These are phyloP conservation scores for Skeletonema grethae DNA, from an alignment of 108 stramenopile species.

Conservation along the genomic window DNA sequence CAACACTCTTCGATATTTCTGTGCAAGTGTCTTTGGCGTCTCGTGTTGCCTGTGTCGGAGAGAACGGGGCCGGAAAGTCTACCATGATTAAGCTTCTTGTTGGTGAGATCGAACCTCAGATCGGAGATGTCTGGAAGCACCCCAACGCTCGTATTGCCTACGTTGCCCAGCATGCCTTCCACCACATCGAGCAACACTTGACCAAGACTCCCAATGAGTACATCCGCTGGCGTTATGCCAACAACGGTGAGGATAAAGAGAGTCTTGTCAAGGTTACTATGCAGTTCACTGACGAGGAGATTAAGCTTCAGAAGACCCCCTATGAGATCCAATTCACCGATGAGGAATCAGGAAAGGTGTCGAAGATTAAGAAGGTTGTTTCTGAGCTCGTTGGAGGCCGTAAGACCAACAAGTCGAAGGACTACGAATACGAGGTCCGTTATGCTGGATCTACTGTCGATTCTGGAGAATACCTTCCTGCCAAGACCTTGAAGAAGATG, in stretches of 20 bases:
- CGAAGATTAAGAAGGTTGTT: slow-evolving; percentile 97
- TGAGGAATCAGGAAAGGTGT: slow-evolving; percentile 93
- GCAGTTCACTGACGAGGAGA: slow-evolving; percentile 95
- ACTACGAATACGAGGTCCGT: slow-evolving; percentile 97
- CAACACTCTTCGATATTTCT: slow-evolving; percentile 94
- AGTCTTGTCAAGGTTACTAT: slow-evolving; percentile 95
- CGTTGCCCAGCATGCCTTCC: slow-evolving; percentile 99
- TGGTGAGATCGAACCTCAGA: slow-evolving; percentile 95
- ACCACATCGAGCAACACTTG: slow-evolving; percentile 99
- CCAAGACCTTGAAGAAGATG: slow-evolving; percentile 97
- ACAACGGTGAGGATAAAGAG: slow-evolving; percentile 99
- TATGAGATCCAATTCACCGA: slow-evolving; percentile 94
- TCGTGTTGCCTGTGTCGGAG: slow-evolving; percentile 98
- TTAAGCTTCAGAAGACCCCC: slow-evolving; percentile 91
- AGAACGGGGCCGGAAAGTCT: slow-evolving; percentile 99
- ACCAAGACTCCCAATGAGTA: slow-evolving; percentile 99
- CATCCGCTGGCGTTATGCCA: slow-evolving; percentile 99
- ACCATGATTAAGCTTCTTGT: slow-evolving; percentile 99
- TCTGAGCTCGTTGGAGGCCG: slow-evolving; percentile 94
- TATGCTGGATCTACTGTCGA: slow-evolving; percentile 89
- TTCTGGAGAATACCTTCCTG: slow-evolving; percentile 84
- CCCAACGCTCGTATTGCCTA: slow-evolving; percentile 99
- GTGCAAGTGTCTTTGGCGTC: slow-evolving; percentile 98
- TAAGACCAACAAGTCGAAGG: slow-evolving; percentile 94
- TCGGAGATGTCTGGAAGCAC: slow-evolving; percentile 98